These are phyloP conservation scores for Fusarium sp. DNA, from an alignment of 2,329 filamentous ascomycete genomes.

Conservation along the genomic window DNA sequence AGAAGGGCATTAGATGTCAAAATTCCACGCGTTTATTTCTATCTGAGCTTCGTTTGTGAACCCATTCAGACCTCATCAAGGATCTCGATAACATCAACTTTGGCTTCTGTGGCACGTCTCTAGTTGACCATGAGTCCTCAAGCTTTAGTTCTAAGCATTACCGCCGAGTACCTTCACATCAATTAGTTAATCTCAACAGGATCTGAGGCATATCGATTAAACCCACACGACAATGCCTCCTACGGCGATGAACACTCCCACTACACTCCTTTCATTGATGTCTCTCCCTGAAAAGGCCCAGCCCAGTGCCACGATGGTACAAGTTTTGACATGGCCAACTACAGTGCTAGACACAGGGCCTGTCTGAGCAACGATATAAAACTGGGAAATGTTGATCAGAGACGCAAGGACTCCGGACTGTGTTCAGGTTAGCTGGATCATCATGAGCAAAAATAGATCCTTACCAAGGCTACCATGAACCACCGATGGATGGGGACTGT, in stretches of 20 bases:
- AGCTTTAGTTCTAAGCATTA: constrained; percentile 57
- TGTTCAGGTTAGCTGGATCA: background rate
- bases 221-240: constrained; percentile 65
- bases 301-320: constrained; percentile 68
- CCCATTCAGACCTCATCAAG: background rate
- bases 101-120: background rate
- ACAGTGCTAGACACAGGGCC: constrained; percentile 71
- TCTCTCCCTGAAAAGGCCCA: constrained; percentile 65
- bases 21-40: background rate
- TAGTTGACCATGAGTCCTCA: background rate
- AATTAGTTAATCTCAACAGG: constrained; percentile 2
- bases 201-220: background rate
- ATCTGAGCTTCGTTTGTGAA: background rate
- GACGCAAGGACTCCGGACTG: constrained; percentile 69
- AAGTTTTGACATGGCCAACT: constrained; percentile 71
- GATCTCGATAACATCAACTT: background rate
- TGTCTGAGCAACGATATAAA: constrained; percentile 68
- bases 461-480: constrained; percentile 66
- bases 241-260: constrained; percentile 64
- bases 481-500: constrained; percentile 60
- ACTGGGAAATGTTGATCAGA: constrained; percentile 70
- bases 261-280: constrained; percentile 62
- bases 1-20: constrained; percentile 2
- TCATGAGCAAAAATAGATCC: constrained; percentile 27
- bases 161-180: constrained; percentile 54